Conservation (phyloP, 208 protist genomes). For the Trypanosoma platydactyli region DNA sequence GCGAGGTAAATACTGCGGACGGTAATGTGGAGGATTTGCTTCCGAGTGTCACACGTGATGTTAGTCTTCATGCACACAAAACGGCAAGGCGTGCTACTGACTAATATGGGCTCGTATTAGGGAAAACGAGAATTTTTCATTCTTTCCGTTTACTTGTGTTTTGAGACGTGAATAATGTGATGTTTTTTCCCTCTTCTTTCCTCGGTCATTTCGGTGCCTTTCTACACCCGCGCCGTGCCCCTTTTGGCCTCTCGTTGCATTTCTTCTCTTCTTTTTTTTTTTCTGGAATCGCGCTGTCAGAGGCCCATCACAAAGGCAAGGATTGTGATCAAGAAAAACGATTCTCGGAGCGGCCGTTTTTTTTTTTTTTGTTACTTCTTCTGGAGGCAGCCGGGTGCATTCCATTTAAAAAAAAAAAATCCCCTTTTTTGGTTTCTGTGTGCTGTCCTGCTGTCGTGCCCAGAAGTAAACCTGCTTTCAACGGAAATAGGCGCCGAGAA, state of each 20-base stretch:
- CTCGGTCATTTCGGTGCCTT: neutral
- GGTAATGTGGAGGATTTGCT: conserved; percentile 38
- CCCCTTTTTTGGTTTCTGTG: too few species aligned
- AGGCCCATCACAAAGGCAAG: too few species aligned
- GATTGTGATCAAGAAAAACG: too few species aligned
- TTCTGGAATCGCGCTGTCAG: too few species aligned
- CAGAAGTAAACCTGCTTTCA: too few species aligned
- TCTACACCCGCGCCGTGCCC: too few species aligned
- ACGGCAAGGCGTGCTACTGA: conserved; percentile 28
- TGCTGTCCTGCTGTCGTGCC: too few species aligned
- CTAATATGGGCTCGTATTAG: conserved; percentile 1
- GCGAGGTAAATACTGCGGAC: conserved; percentile 39
- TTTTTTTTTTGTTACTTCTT: too few species aligned
- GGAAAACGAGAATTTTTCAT: neutral
- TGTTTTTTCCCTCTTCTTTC: conserved; percentile 10
- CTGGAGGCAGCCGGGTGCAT: too few species aligned
- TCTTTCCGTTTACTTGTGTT: neutral
- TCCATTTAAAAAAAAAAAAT: too few species aligned
- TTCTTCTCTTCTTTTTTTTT: conserved; percentile 1
- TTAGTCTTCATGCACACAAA: conserved; percentile 5
- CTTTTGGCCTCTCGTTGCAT: neutral
- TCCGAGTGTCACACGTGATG: conserved; percentile 30
- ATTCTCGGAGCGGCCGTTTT: too few species aligned
- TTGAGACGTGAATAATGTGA: neutral
- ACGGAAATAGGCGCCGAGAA: too few species aligned